Base-by-base conservation (phyloP, 148 eudicot genomes). In the Persicaria maculosa region DNA sequence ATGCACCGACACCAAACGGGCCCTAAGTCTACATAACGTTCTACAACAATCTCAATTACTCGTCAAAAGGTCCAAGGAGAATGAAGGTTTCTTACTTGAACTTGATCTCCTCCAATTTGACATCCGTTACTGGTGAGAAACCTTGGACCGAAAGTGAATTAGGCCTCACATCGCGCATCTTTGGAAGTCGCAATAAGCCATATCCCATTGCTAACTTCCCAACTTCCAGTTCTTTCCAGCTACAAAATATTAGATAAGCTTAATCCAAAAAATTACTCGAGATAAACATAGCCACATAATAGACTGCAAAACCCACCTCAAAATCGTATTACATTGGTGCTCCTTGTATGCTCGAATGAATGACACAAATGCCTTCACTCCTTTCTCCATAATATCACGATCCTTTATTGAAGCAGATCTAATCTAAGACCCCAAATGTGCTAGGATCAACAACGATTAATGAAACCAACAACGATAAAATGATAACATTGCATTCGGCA, bases 161-260 rank as follows among this genome's bases (percentile, higher is more conserved):
- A 75, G 79, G 77, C 85, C 88, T 91, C 62, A 93, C 88, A 75
- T 94, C 97, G 6, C 92, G 75, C 85, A 94, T 80, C 5, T 84
- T 80, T 68, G 98, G 98, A 58, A 90, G 85, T 80, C 88, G 89
- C 86, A 94, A 77, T 74, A 94, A 77, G 54, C 98, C 98, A 83
- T 72, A 90, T 36, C 97, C 96, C 97, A 90, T 94, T 6, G 92
- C 98, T 81, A 94, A 81, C 77, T 88, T 94, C 76, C 98, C 98
- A 43, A 88, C 80, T 77, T 91, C 93, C 74, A 94, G 96, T 70
- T 82, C 92, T 83, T 91, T 90, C 93, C 91, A 94, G 68, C 96
- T 84, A 59, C 19, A 71, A 20, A 62, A 5, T 4, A 40, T 36
- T 65, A 55, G 20, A 9, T 20, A 55, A 2, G 61, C 5, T 55